Evolutionary conservation across 129 eudicot genomes (phyloP).

Genomic region (Cynara cardunculus): DNA sequence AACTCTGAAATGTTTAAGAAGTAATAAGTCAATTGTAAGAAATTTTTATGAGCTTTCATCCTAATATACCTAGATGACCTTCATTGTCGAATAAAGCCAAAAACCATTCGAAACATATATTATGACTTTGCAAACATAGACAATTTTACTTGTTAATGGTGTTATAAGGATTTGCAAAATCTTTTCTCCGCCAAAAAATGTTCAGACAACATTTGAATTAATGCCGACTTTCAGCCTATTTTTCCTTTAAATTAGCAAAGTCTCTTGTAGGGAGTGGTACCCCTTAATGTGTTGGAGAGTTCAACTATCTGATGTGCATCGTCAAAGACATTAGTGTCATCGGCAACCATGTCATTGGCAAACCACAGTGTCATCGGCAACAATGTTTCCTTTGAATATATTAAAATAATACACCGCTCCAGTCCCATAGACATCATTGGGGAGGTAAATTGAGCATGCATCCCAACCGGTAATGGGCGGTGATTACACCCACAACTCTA

Average conservation of each 20-base stretch:
- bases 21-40: neutral
- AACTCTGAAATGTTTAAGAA: neutral
- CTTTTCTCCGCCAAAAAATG: neutral
- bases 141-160: neutral
- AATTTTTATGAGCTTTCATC: neutral
- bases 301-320: neutral
- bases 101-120: neutral
- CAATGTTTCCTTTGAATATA: neutral
- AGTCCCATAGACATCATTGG: neutral
- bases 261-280: neutral
- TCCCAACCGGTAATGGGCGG: neutral
- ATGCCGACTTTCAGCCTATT: neutral
- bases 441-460: neutral
- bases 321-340: neutral
- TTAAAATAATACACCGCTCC: neutral
- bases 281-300: neutral
- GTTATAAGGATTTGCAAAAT: neutral
- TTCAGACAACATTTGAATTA: neutral
- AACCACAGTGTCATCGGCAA: neutral
- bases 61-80: neutral
- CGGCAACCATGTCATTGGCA: neutral
- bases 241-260: neutral
- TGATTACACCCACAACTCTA: neutral
- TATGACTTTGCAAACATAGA: neutral
- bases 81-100: neutral